Evolutionary conservation across 371 early-diverging fungal genomes (phyloP), one percentile per base, ranked within the genome.

Genomic region (Actinomortierella wolfii): DNA sequence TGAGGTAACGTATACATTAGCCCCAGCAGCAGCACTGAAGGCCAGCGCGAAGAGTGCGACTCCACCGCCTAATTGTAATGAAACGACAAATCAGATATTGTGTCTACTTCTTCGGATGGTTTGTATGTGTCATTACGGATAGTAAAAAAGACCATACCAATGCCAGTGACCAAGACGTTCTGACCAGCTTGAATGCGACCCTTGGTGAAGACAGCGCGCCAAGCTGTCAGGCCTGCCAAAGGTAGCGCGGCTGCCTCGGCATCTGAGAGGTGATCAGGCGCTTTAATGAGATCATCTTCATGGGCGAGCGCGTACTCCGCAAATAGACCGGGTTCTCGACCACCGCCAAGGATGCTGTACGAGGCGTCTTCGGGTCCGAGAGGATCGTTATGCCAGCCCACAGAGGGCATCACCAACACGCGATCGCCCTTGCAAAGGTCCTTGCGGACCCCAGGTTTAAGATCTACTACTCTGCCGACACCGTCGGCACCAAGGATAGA

Each of bases 191-290:
- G 61, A 21, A 88, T 83, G 23, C 81, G 61, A 2, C 82, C 89
- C 48, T 86, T 86, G 18, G 86, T 84, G 45, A 87, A 85, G 3
- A 80, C 53, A 15, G 85, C 87, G 47, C 86, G 78, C 56, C 76
- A 86, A 15, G 90, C 90, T 11, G 91, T 91, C 54, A 91, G 58
- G 25, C 88, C 89, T 20, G 88, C 91, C 21, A 89, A 65, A 4
- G 91, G 89, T 45, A 91, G 59, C 29, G 89, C 87, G 17, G 90
- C 88, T 2, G 87, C 90, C 61, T 91, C 85, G n/a, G 76, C 78
- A 42, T 68, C 74, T 5, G 85, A 69, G 18, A 91, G 70, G 63
- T 89, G 89, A 1, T 65, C 77, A 3, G 91, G 91, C 26, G 78
- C 83, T 29, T 79, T 76, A 34, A 81, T 76, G 11, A 86, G 51